Percentiles rank a stretch among this genome's conserved stretches.
phyloP scores from a whole-genome alignment of 2,329 filamentous ascomycete species.

The Thelonectria blattea region DNA sequence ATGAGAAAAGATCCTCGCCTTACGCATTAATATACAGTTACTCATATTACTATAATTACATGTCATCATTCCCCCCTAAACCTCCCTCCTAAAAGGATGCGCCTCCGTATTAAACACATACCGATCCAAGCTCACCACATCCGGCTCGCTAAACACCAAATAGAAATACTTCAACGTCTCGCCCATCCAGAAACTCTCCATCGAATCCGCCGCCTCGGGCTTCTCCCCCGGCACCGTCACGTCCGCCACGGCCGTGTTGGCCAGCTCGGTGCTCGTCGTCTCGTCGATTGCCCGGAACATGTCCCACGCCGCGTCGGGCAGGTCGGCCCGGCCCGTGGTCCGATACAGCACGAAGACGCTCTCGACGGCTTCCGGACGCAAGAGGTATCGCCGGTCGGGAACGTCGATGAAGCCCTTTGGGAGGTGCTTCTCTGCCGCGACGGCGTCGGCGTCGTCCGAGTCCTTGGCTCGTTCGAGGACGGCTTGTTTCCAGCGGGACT shows the following conservation, averaged over 20 bases:
- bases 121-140: constrained; percentile 45
- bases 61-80: constrained; percentile 1
- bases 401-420: constrained; percentile 68
- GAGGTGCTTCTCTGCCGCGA: constrained; percentile 42
- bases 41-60: neutral
- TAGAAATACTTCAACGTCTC: constrained; percentile 42
- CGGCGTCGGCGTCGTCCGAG: constrained; percentile 29
- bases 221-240: constrained; percentile 40
- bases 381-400: constrained; percentile 57
- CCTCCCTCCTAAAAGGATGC: constrained; percentile 29
- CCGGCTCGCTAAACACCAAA: constrained; percentile 47
- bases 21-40: too few species aligned
- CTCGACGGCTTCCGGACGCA: constrained; percentile 60
- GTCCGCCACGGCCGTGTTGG: constrained; percentile 56
- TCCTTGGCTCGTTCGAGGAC: constrained; percentile 32
- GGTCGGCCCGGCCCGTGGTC: constrained; percentile 53
- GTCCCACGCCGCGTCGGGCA: constrained; percentile 58
- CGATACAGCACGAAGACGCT: constrained; percentile 61
- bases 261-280: constrained; percentile 53
- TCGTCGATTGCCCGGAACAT: constrained; percentile 58
- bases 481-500: constrained; percentile 44
- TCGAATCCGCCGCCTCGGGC: constrained; percentile 59
- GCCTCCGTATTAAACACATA: constrained; percentile 39
- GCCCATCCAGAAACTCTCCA: constrained; percentile 55
- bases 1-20: too few species aligned